Base-by-base conservation (phyloP, 2,329 filamentous ascomycete genomes). In the Tolypocladium sp. region DNA sequence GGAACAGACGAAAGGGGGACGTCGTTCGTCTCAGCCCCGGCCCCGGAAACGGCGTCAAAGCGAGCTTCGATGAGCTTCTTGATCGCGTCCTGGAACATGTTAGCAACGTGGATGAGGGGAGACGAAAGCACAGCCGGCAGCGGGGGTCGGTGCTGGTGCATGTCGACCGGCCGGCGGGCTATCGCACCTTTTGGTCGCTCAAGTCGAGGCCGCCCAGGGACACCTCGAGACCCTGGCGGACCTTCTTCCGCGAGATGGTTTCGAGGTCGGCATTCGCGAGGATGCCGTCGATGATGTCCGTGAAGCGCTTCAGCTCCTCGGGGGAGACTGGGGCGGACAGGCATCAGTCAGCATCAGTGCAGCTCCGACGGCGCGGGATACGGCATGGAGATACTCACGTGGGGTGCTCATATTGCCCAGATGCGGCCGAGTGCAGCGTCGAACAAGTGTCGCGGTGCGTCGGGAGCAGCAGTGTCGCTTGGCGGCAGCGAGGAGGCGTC, bases 31-130 rank as follows among this genome's bases (percentile, higher is more conserved):
- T 73, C 66, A 57, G 69, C 65, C 37, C 81, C 79, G 56, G 83
- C 65, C 35, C 81, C 79, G 56, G 83, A 84, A 65, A 88, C 82
- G 59, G 86, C 82, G 67, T 92, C 89, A 71, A 92, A 92, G 22
- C 89, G 85, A 64, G 84, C 80, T 74, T 88, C 86, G 58, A 92
- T 91, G 55, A 92, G 78, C 57, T 77, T 77, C 70, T 90, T 90
- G 72, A 91, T 87, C 17, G 85, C 84, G 69, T 81, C 77, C 88
- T 91, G 44, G 8, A 40, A 33, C 17, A 37, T 7, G 12, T 58
- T 56, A 60, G 61, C 41, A 44, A n/a, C n/a, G 37, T 2, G 20
- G 54, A 25, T 2, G 46, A 25, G 15, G 3, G 7, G 25, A 20
- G 25, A 51, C 46, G 25, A 9, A 27, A 27, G 44, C 25, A 27